These are phyloP conservation scores for Fragilaria radians DNA, from an alignment of 108 stramenopile genomes.

Conservation along the genomic window DNA sequence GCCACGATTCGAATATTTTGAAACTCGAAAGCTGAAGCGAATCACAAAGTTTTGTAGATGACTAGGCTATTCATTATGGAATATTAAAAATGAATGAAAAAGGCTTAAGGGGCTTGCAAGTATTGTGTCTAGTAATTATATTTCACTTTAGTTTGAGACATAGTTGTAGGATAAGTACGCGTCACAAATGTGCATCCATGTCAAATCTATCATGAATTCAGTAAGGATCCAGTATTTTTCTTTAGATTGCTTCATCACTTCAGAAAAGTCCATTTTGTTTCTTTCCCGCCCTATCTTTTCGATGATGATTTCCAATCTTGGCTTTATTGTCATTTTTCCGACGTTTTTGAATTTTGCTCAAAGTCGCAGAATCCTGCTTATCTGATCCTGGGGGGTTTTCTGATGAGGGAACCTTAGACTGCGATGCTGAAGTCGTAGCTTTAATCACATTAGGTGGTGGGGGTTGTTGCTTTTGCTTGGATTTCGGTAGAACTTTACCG, in stretches of 20 bases:
- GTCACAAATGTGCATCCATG: no score
- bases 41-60: constrained; percentile 5
- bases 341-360: constrained; percentile 47
- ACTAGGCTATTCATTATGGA: no score
- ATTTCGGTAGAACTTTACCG: constrained; percentile 30
- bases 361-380: not conserved
- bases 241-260: no score
- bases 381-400: not conserved
- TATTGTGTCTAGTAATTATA: no score
- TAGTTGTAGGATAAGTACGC: no score
- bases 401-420: not conserved
- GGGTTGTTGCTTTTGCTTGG: not conserved
- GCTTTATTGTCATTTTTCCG: constrained; percentile 62
- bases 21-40: constrained; percentile 13
- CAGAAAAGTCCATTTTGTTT: constrained; percentile 23
- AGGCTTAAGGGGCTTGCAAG: no score
- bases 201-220: no score
- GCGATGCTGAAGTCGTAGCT: not conserved
- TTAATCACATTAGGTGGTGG: not conserved
- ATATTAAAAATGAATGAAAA: no score
- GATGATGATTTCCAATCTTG: constrained; percentile 53
- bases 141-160: no score
- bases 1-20: constrained; percentile 19
- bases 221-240: no score
- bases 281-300: constrained; percentile 48